Evolutionary conservation across 352 stramenopile genomes (phyloP).

Genomic region (Pelagophyceae sp.): DNA sequence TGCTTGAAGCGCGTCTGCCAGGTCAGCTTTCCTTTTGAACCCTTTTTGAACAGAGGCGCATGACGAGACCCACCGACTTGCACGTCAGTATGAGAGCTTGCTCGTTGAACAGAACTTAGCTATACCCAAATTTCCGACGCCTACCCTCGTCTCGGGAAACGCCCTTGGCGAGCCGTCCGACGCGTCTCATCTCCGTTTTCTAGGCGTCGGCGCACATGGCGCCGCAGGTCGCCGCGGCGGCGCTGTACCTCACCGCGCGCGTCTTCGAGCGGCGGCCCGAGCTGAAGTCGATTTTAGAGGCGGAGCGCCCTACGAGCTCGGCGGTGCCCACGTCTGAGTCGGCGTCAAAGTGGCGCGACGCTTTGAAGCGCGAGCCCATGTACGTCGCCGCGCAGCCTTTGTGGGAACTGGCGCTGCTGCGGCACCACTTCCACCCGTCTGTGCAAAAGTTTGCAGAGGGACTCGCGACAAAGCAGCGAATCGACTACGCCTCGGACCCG

Average conservation of each 20-base stretch:
- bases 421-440: constrained; percentile 90
- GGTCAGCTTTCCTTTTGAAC: constrained; percentile 54
- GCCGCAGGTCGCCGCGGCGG: not conserved
- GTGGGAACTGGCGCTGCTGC: constrained; percentile 83
- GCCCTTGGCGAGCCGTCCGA: too few species aligned
- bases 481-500: constrained; percentile 87
- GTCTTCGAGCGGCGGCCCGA: constrained; percentile 2
- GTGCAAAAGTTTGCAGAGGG: constrained; percentile 78
- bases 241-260: not conserved
- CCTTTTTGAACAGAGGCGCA: not conserved
- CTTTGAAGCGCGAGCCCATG: constrained; percentile 26
- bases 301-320: not conserved
- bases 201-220: not conserved
- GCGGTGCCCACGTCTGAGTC: too few species aligned
- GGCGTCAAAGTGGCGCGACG: not conserved
- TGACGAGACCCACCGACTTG: not conserved
- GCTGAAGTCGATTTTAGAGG: not conserved
- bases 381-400: constrained; percentile 59
- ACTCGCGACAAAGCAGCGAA: constrained; percentile 49
- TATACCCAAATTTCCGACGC: not conserved
- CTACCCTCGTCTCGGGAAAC: not conserved
- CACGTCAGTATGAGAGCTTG: not conserved
- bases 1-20: constrained; percentile 75
- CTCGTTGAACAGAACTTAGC: not conserved
- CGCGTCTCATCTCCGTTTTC: too few species aligned